These are phyloP conservation scores for Phellopilus nigrolimitatus DNA, from an alignment of 1,284 basidiomycete genomes.

Conservation along the genomic window DNA sequence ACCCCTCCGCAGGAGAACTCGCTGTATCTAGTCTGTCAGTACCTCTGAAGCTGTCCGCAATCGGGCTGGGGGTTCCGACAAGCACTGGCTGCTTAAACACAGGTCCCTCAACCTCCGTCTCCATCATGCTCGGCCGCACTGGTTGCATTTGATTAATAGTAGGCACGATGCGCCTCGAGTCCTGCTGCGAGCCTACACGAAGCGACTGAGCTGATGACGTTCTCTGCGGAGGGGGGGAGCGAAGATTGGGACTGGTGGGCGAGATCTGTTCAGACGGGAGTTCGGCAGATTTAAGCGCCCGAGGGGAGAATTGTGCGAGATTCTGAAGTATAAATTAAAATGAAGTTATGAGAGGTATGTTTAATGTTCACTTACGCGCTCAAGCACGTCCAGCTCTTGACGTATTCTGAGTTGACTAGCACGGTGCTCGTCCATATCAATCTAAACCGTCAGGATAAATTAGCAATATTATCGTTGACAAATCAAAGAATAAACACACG, in stretches of 20 bases:
- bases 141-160: constrained; percentile 2
- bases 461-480: constrained; percentile 20
- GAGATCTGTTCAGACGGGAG: constrained; percentile 25
- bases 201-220: constrained; percentile 4
- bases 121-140: constrained; percentile 1
- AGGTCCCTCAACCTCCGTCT: constrained; percentile 8
- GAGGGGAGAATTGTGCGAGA: constrained; percentile 66
- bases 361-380: constrained; percentile 44
- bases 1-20: constrained; percentile 15
- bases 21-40: constrained; percentile 1
- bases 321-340: constrained; percentile 36
- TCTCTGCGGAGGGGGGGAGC: constrained; percentile 23
- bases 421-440: constrained; percentile 29
- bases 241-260: constrained; percentile 26
- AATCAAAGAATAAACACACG: constrained; percentile 21
- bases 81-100: constrained; percentile 17
- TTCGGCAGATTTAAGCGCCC: constrained; percentile 44
- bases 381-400: constrained; percentile 69
- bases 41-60: constrained; percentile 14
- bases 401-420: constrained; percentile 67
- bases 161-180: constrained; percentile 5
- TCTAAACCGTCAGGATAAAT: constrained; percentile 20
- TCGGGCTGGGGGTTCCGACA: constrained; percentile 20
- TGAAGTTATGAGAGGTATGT: neutral
- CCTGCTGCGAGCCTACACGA: constrained; percentile 6